Conservation (phyloP, 225 moss, liverwort and hornwort genomes). For the Anthoceros angustus region DNA sequence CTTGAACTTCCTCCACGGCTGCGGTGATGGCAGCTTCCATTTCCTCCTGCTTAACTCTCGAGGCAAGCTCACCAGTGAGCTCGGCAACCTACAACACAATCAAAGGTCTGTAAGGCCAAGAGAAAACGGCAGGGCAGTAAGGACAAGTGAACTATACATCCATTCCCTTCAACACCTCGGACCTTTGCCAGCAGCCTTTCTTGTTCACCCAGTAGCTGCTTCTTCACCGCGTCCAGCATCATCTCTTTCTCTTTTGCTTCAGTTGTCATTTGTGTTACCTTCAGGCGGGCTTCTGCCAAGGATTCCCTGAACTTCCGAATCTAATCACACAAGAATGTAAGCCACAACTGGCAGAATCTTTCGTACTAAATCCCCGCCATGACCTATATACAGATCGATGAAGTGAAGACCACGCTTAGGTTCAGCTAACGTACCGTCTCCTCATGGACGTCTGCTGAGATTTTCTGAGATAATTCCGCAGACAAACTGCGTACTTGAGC, state of each 20-base stretch:
- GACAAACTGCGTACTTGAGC: slow-evolving; percentile 50
- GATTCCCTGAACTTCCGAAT: slow-evolving; percentile 37
- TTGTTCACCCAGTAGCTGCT: slow-evolving; percentile 36
- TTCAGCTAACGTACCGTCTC: slow-evolving; percentile 38
- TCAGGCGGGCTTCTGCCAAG: slow-evolving; percentile 36
- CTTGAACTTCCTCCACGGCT: slow-evolving; percentile 46
- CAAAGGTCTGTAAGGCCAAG: background rate
- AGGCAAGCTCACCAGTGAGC: slow-evolving; percentile 67
- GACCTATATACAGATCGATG: no score
- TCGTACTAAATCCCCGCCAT: background rate
- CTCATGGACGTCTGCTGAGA: slow-evolving; percentile 67
- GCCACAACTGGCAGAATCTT: slow-evolving; percentile 3
- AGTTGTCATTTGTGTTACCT: slow-evolving; percentile 41
- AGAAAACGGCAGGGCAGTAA: background rate
- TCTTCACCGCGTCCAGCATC: slow-evolving; percentile 41
- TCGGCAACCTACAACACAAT: slow-evolving; percentile 39
- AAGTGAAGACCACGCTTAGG: background rate
- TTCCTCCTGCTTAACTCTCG: slow-evolving; percentile 49
- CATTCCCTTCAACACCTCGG: slow-evolving; percentile 1
- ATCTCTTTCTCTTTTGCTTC: slow-evolving; percentile 58
- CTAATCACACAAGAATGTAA: slow-evolving; percentile 21
- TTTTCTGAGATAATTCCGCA: slow-evolving; percentile 42
- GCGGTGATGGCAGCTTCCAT: slow-evolving; percentile 62
- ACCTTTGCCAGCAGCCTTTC: slow-evolving; percentile 45
- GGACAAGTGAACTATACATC: background rate